These are phyloP conservation scores for Magnusiomyces ingens DNA, from an alignment of 1,139 yeast genomes.

Conservation along the genomic window DNA sequence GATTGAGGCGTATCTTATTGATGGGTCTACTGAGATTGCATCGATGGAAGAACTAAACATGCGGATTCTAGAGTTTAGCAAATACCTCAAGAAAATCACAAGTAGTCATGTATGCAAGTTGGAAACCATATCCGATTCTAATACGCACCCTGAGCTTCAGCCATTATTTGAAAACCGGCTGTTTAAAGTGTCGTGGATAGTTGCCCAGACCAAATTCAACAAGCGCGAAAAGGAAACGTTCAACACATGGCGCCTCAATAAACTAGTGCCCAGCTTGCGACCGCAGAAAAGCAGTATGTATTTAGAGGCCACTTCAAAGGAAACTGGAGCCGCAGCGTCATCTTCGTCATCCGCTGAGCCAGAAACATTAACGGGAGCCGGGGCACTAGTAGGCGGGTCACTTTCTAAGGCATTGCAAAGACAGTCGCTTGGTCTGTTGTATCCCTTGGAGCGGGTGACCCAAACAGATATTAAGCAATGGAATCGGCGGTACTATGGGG, in stretches of 20 bases:
- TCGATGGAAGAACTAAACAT: conserved; percentile 3
- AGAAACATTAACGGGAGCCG: not conserved
- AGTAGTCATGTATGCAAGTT: not conserved
- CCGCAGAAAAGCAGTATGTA: not conserved
- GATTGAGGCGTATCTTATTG: not conserved
- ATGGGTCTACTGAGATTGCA: not conserved
- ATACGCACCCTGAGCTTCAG: not conserved
- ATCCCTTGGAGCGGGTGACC: not conserved
- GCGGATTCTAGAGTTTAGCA: not conserved
- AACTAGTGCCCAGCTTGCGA: not conserved
- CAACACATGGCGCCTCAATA: not conserved
- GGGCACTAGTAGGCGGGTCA: not conserved
- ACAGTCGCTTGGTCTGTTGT: not conserved
- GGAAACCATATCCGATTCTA: not conserved
- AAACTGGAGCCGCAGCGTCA: not conserved
- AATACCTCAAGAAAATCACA: not conserved
- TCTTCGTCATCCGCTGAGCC: not conserved
- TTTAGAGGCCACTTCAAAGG: not conserved
- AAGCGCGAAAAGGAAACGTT: conserved; percentile 1
- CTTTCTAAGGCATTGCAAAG: not conserved
- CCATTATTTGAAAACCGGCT: conserved; percentile 1
- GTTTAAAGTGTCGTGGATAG: not conserved
- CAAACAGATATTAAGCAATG: not conserved
- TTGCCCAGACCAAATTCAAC: conserved; percentile 4
- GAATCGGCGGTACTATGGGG: not conserved